phyloP scores from a whole-genome alignment of 192 early-diverging fungal species.

The Pilaira anomala region DNA sequence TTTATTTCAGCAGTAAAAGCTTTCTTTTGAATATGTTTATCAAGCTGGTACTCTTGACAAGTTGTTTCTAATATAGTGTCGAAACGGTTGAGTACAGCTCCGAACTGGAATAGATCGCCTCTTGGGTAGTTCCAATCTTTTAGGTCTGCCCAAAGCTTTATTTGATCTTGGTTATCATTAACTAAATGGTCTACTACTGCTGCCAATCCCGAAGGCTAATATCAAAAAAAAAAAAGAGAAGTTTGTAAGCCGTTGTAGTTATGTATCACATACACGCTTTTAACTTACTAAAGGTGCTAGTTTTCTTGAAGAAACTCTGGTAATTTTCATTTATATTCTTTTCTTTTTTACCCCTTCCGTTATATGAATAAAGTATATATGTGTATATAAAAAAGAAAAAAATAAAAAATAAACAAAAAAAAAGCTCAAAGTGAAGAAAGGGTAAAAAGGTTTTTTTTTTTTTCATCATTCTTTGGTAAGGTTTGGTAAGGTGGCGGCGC shows the following conservation, averaged over 20 bases:
- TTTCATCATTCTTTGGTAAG: no score
- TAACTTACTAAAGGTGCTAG: slow-evolving; percentile 53
- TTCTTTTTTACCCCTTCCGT: slow-evolving; percentile 10
- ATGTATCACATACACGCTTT: no score
- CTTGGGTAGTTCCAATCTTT: slow-evolving; percentile 77
- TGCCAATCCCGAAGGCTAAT: slow-evolving; percentile 54
- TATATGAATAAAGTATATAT: no score
- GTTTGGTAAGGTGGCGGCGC: no score
- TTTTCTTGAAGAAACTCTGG: slow-evolving; percentile 59
- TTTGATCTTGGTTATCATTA: slow-evolving; percentile 48
- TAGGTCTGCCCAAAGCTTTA: slow-evolving; percentile 49
- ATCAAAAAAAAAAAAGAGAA: slow-evolving; percentile 16
- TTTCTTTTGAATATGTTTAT: slow-evolving; percentile 53
- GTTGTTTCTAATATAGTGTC: slow-evolving; percentile 73
- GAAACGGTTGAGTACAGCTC: slow-evolving; percentile 88
- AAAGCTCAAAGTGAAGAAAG: no score
- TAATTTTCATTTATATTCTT: slow-evolving; percentile 47
- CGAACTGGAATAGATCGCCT: slow-evolving; percentile 94
- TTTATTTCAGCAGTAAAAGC: slow-evolving; percentile 56
- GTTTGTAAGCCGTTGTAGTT: not conserved
- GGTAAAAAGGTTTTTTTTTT: no score
- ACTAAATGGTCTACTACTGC: slow-evolving; percentile 46
- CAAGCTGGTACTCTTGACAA: slow-evolving; percentile 60
- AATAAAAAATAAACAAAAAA: not conserved
- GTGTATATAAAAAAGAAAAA: not conserved